These are phyloP conservation scores for Vaccinium corymbosum DNA, from an alignment of 148 eudicot species.

Conservation along the genomic window DNA sequence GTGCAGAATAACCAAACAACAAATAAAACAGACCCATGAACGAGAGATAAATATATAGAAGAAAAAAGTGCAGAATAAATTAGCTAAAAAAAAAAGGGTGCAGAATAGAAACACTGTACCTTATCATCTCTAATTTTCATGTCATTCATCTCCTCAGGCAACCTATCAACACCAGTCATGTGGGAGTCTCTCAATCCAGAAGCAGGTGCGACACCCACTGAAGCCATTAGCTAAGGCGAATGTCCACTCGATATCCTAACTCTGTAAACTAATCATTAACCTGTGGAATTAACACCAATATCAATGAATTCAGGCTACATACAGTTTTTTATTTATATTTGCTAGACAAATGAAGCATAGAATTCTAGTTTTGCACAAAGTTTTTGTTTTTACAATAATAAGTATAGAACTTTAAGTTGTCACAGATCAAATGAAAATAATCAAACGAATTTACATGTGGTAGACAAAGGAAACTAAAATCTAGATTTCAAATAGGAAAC, in stretches of 20 bases:
- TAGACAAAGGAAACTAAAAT: neutral
- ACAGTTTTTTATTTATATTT: no score
- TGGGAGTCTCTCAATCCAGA: slow-evolving; percentile 53
- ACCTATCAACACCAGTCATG: slow-evolving; percentile 50
- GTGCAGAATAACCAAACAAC: slow-evolving; percentile 2
- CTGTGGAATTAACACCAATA: slow-evolving; percentile 7
- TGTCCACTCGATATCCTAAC: slow-evolving; percentile 9
- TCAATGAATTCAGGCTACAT: neutral
- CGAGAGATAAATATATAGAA: neutral
- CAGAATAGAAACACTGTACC: slow-evolving; percentile 25
- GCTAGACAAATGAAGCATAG: no score
- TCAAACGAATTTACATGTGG: no score
- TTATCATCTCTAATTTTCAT: slow-evolving; percentile 83
- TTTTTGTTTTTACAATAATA: no score
- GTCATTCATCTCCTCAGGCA: slow-evolving; percentile 82
- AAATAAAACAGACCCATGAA: neutral
- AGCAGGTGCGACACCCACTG: slow-evolving; percentile 48
- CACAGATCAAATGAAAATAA: no score
- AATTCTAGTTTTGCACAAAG: no score
- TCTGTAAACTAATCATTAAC: slow-evolving; percentile 7
- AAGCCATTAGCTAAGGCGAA: slow-evolving; percentile 39
- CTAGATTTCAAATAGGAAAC: neutral
- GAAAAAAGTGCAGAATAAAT: neutral
- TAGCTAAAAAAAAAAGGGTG: neutral
- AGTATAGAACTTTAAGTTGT: neutral